Evolutionary conservation across 2,329 filamentous ascomycete genomes (phyloP).

Genomic region (Hymenoscyphus infarciens): DNA sequence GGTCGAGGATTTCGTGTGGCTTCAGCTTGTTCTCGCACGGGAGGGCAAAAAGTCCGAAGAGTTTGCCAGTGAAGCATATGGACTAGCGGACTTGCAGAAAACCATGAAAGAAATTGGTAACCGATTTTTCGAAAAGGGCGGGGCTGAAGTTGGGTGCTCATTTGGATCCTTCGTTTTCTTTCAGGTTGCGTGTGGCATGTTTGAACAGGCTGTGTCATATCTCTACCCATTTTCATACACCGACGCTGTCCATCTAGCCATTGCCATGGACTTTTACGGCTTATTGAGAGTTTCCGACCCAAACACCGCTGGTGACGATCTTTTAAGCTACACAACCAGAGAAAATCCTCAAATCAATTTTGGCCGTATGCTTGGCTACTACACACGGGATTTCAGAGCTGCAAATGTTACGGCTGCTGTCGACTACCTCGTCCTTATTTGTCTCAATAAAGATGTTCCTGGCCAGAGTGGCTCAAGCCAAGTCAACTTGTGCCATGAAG

Average conservation of each 20-base stretch:
- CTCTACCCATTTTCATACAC: constrained; percentile 89
- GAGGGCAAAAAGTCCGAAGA: constrained; percentile 62
- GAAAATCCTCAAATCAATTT: constrained; percentile 85
- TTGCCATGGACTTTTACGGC: constrained; percentile 85
- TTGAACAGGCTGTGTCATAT: constrained; percentile 88
- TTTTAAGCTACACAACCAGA: constrained; percentile 62
- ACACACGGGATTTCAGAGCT: constrained; percentile 92
- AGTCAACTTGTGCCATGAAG: constrained; percentile 82
- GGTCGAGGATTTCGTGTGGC: constrained; percentile 69
- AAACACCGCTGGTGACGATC: constrained; percentile 66
- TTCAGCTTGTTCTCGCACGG: constrained; percentile 66
- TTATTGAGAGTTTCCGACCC: constrained; percentile 84
- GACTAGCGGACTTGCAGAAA: constrained; percentile 65
- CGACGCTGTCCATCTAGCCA: constrained; percentile 90
- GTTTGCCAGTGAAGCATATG: constrained; percentile 63
- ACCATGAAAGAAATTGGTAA: constrained; percentile 86
- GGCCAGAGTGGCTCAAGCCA: constrained; percentile 74
- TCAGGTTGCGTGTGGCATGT: constrained; percentile 85
- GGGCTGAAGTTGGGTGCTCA: constrained; percentile 65
- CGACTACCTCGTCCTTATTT: constrained; percentile 89
- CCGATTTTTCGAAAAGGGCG: constrained; percentile 82
- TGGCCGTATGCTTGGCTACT: constrained; percentile 87
- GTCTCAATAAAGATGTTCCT: constrained; percentile 79
- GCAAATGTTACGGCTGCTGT: constrained; percentile 85
- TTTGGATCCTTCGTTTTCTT: constrained; percentile 93